These are phyloP conservation scores for Amoeboaphelidium protococcarum DNA, from an alignment of 371 early-diverging fungal species.

Conservation along the genomic window DNA sequence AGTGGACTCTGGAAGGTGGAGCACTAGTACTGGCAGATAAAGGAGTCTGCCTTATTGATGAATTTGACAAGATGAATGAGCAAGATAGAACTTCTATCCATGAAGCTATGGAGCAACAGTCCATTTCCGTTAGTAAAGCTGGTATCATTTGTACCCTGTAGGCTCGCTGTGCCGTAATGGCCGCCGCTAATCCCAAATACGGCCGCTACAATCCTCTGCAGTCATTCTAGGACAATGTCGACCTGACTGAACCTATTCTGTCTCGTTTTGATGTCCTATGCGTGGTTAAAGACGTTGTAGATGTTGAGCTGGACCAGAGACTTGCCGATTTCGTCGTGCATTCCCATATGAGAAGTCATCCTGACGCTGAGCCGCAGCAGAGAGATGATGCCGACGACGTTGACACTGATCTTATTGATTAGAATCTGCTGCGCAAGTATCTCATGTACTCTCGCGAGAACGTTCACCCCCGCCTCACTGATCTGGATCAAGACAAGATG, in stretches of 20 bases:
- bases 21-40: conserved; percentile 96
- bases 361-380: conserved; percentile 24
- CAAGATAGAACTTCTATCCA: conserved; percentile 82
- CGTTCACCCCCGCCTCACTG: conserved; percentile 52
- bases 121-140: conserved; percentile 94
- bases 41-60: conserved; percentile 95
- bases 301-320: conserved; percentile 58
- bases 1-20: conserved; percentile 99
- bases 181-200: conserved; percentile 96
- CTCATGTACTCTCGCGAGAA: conserved; percentile 86
- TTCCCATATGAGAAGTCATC: conserved; percentile 72
- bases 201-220: conserved; percentile 91
- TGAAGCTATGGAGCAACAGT: conserved; percentile 99
- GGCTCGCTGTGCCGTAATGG: conserved; percentile 86
- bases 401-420: conserved; percentile 6
- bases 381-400: too few relatives aligned
- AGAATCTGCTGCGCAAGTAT: conserved; percentile 79
- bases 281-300: conserved; percentile 82
- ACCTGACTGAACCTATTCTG: conserved; percentile 94
- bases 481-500: conserved; percentile 68
- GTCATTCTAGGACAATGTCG: conserved; percentile 93
- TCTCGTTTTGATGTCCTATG: conserved; percentile 99
- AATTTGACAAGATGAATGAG: conserved; percentile 99
- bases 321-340: conserved; percentile 88
- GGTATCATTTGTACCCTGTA: conserved; percentile 87